A percentile compares a stretch with the other conserved stretches of the same genome.
phyloP scores from a whole-genome alignment of 164 flowering plant genomes.

The Chloranthus sessilifolius region DNA sequence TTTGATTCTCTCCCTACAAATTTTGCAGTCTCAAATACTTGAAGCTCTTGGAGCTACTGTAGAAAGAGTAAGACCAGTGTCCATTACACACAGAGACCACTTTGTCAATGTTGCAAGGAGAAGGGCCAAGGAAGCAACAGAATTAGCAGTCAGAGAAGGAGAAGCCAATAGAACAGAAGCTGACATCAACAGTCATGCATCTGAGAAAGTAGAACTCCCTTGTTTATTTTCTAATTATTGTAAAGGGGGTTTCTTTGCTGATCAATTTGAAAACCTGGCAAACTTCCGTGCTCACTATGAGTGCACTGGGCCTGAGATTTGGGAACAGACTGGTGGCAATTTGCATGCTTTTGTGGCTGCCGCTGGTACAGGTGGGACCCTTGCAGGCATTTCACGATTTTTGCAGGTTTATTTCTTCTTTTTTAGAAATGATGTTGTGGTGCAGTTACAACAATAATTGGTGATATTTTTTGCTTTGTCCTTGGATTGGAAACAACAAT shows the following conservation, averaged over 20 bases:
- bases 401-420: slow-evolving; percentile 47
- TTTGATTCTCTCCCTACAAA: too few relatives aligned
- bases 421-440: too few relatives aligned
- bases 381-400: slow-evolving; percentile 83
- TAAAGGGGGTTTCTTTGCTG: slow-evolving; percentile 94
- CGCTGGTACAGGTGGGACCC: slow-evolving; percentile 96
- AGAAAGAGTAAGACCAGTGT: slow-evolving; percentile 94
- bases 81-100: slow-evolving; percentile 90
- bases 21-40: slow-evolving; percentile 77
- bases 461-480: too few relatives aligned
- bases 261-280: slow-evolving; percentile 96
- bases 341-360: slow-evolving; percentile 90
- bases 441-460: too few relatives aligned
- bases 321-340: slow-evolving; percentile 76
- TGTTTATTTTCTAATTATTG: slow-evolving; percentile 30
- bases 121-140: slow-evolving; percentile 75
- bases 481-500: too few relatives aligned
- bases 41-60: slow-evolving; percentile 98
- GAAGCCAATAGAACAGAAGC: slow-evolving; percentile 19
- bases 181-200: slow-evolving; percentile 28
- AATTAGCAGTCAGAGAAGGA: slow-evolving; percentile 35
- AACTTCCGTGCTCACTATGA: slow-evolving; percentile 90
- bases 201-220: slow-evolving; percentile 22
- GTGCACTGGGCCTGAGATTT: slow-evolving; percentile 96
- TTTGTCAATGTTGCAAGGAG: slow-evolving; percentile 86